These are phyloP conservation scores for Suillus subaureus DNA, from an alignment of 768 basidiomycete species.

Conservation along the genomic window DNA sequence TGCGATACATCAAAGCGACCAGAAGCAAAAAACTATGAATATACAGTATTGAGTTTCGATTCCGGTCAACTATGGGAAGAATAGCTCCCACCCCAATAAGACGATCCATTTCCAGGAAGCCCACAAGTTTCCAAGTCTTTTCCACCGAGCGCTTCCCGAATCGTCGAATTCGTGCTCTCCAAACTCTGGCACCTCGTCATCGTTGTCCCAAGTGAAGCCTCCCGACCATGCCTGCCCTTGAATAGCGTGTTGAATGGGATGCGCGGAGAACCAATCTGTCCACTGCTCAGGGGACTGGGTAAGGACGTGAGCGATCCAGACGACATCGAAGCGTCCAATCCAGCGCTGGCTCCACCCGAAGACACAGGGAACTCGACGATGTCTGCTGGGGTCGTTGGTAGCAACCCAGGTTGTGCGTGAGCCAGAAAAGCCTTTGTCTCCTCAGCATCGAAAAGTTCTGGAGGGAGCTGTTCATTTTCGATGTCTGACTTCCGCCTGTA, in stretches of 20 bases:
- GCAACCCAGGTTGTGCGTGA: slow-evolving; percentile 34
- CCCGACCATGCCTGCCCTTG: slow-evolving; percentile 57
- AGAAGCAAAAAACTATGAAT: neutral
- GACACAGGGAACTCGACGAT: slow-evolving; percentile 47
- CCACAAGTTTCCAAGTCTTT: slow-evolving; percentile 43
- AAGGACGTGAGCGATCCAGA: slow-evolving; percentile 25
- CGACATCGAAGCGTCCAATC: slow-evolving; percentile 36
- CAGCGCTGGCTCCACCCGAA: slow-evolving; percentile 45
- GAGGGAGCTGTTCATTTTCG: slow-evolving; percentile 98
- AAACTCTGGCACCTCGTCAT: slow-evolving; percentile 84
- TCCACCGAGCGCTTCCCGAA: slow-evolving; percentile 90
- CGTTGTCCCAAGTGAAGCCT: slow-evolving; percentile 83
- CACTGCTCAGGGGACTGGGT: slow-evolving; percentile 20
- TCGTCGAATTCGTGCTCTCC: slow-evolving; percentile 94
- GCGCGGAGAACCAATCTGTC: slow-evolving; percentile 23
- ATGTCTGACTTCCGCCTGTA: slow-evolving; percentile 93
- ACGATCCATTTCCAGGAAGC: slow-evolving; percentile 26
- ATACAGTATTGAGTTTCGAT: neutral
- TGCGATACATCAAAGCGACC: neutral
- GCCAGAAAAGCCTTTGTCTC: slow-evolving; percentile 67
- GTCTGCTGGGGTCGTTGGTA: slow-evolving; percentile 55
- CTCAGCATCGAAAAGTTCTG: slow-evolving; percentile 83
- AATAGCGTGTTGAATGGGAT: slow-evolving; percentile 61
- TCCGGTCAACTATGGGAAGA: slow-evolving; percentile 5
- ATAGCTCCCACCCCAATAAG: slow-evolving; percentile 10